Percentiles rank a stretch among this genome's conserved stretches.
Conservation (phyloP, 1,139 yeast genomes). For the Sugiyamaella grinbergsii region DNA sequence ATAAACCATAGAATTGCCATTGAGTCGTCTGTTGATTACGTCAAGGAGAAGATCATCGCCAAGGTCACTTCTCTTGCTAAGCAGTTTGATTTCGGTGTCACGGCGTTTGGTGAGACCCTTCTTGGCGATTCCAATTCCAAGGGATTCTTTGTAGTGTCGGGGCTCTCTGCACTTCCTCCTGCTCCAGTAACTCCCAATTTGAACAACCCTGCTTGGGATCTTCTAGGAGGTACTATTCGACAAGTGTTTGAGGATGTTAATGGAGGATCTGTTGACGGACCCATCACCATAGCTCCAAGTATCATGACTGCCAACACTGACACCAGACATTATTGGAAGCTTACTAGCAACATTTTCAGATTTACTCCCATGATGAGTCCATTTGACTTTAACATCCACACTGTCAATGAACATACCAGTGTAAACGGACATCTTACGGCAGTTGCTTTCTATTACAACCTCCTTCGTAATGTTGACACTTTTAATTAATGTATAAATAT, state of each 20-base stretch:
- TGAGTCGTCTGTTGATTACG: conserved; percentile 50
- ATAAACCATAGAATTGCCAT: conserved; percentile 63
- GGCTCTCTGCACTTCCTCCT: conserved; percentile 48
- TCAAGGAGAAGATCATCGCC: conserved; percentile 46
- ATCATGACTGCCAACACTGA: conserved; percentile 84
- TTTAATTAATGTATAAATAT: conserved; percentile 1
- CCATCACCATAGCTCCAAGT: conserved; percentile 59
- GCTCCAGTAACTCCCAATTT: conserved; percentile 58
- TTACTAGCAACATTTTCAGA: conserved; percentile 74
- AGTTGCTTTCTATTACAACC: conserved; percentile 62
- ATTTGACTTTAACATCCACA: conserved; percentile 46
- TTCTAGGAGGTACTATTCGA: conserved; percentile 59
- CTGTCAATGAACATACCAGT: conserved; percentile 59
- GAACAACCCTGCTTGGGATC: conserved; percentile 53
- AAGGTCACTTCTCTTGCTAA: conserved; percentile 49
- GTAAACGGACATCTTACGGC: conserved; percentile 57
- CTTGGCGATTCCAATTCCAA: conserved; percentile 18
- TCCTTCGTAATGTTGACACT: conserved; percentile 22
- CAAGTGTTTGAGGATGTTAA: conserved; percentile 56
- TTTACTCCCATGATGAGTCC: conserved; percentile 48
- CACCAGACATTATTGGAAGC: conserved; percentile 73
- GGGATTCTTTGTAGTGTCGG: conserved; percentile 22
- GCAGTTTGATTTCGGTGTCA: conserved; percentile 36
- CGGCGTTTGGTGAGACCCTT: conserved; percentile 36
- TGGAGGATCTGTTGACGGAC: conserved; percentile 17